phyloP scores from a whole-genome alignment of 1,284 basidiomycete species.

The Tilletiaria anomala region DNA sequence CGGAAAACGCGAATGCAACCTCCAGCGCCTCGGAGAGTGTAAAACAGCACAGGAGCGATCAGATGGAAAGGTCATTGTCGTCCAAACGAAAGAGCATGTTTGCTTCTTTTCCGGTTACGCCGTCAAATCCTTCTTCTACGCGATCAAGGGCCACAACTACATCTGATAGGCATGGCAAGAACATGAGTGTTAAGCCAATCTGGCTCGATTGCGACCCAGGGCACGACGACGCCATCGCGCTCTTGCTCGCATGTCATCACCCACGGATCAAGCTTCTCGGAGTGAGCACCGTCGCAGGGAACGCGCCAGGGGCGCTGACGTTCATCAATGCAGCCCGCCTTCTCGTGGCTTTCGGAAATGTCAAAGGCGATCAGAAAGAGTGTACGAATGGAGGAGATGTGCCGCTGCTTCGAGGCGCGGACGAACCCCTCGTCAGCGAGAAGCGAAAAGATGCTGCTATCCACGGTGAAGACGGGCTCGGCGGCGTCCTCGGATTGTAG shows the following conservation, averaged over 20 bases:
- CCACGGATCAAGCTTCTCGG: conserved; percentile 20
- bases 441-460: conserved; percentile 18
- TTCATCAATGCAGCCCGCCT: conserved; percentile 22
- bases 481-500: conserved; percentile 22
- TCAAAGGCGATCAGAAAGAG: neutral
- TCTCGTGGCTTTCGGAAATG: conserved; percentile 15
- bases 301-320: conserved; percentile 18
- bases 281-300: conserved; percentile 25
- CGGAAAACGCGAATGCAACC: too few species aligned
- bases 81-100: too few species aligned
- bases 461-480: conserved; percentile 26
- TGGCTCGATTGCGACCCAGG: conserved; percentile 32
- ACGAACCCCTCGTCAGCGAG: conserved; percentile 19
- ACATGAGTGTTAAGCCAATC: too few species aligned
- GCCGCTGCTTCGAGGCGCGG: conserved; percentile 23
- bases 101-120: too few species aligned
- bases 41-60: too few species aligned
- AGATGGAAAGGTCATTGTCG: too few species aligned
- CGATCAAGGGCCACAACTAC: too few species aligned
- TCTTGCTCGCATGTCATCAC: conserved; percentile 22
- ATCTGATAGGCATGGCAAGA: too few species aligned
- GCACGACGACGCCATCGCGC: conserved; percentile 27
- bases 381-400: conserved; percentile 3
- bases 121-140: too few species aligned
- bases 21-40: too few species aligned